Base-by-base conservation (phyloP, 2,329 filamentous ascomycete species). In the Sordariomycetes sp. region DNA sequence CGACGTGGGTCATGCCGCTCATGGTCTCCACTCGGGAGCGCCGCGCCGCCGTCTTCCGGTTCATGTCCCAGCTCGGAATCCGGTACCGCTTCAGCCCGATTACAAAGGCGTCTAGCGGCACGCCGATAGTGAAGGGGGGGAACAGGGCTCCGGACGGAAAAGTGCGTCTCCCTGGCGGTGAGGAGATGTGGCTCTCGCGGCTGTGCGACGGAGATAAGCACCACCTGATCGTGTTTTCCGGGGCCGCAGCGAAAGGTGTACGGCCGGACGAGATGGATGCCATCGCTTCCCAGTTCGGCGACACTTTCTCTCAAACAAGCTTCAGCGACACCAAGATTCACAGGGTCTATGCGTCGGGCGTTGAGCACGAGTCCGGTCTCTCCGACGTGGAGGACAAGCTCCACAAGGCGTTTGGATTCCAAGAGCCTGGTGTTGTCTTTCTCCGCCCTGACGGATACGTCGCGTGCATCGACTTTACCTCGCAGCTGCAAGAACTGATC, bases 111-210 rank as follows among this genome's bases (percentile, higher is more conserved):
- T 69, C 58, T 1, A 66, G 64, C 3, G 70, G 66, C 52, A 61
- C 60, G 1, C 73, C 74, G 0, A 64, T 62, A 0, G 62, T 80
- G 2, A 68, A 70, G 51, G 76, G 76, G 35, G 79, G 79, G 1
- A 74, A 79, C 62, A 72, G 79, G 16, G 67, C 76, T 3, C 72
- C 72, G 0, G 74, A 78, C 59, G 72, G 71, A 3, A 62, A 60
- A 54, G 32, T 73, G 1, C 25, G 46, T 51, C 60, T 50, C 12
- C 56, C 43, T 1, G 63, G 59, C 24, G 60, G 55, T 11, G 58
- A 58, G 16, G 60, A 62, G 55, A 61, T 55, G 37, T 65, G 60
- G n/a, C 28, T 73, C 14, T 63, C 68, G 43, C 61, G 59, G 18
- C 51, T 72, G 6, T 67, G 62, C 34, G 64, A 57, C 1, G 67